These are phyloP conservation scores for Picea sitchensis DNA, from an alignment of 75 land plant genomes.

Conservation along the genomic window DNA sequence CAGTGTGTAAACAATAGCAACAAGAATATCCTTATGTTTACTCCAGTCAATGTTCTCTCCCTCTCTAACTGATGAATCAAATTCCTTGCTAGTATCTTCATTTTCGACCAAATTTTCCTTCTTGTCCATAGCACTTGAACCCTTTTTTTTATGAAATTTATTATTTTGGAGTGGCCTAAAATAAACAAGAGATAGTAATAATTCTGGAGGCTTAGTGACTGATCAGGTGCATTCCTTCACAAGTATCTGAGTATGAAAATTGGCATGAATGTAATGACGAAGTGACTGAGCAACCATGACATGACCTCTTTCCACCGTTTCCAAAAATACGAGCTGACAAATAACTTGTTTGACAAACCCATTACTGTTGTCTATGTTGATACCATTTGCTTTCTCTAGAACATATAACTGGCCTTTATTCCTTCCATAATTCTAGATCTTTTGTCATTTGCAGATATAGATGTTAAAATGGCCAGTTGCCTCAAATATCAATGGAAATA, in stretches of 20 bases:
- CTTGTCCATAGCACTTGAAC: constrained; percentile 10
- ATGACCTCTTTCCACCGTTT: constrained; percentile 69
- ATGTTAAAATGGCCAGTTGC: constrained; percentile 47
- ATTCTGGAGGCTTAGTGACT: constrained; percentile 22
- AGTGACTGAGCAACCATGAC: constrained; percentile 70
- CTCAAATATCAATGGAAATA: constrained; percentile 36
- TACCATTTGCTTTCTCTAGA: constrained; percentile 15
- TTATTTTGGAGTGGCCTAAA: constrained; percentile 31
- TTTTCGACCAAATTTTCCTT: constrained; percentile 2
- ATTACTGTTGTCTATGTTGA: constrained; percentile 7
- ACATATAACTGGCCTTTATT: constrained; percentile 6
- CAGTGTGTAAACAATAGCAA: constrained; percentile 14
- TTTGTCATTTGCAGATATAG: constrained; percentile 17
- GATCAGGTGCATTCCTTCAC: constrained; percentile 21
- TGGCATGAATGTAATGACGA: constrained; percentile 54
- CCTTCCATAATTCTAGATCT: constrained; percentile 11
- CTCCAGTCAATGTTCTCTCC: constrained; percentile 19
- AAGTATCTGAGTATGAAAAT: constrained; percentile 66
- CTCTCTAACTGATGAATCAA: neutral
- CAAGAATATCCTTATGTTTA: constrained; percentile 28
- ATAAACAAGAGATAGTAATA: constrained; percentile 54
- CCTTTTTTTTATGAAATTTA: constrained; percentile 18
- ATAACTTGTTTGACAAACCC: constrained; percentile 25
- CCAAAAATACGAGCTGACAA: constrained; percentile 50
- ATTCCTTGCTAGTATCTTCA: constrained; percentile 1